Percentiles rank a stretch among this genome's conserved stretches.
Conservation (phyloP, 495 filamentous ascomycete genomes). For the Penicilliopsis zonata region DNA sequence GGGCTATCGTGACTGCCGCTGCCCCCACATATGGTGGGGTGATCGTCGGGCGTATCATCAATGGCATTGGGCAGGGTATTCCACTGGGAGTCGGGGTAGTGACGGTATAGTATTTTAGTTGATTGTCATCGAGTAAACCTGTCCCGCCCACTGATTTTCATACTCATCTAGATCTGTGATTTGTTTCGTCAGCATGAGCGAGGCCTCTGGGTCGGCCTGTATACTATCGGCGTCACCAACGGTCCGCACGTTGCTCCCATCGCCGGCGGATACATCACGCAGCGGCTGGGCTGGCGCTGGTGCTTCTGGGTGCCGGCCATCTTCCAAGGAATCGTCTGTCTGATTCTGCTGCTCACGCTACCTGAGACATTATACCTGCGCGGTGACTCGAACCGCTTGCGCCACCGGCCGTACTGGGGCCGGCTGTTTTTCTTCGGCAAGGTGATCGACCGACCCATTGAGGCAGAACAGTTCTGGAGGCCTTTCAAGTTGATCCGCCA, state of each 20-base stretch:
- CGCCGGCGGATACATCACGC: slow-evolving; percentile 12
- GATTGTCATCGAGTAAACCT: too few relatives aligned
- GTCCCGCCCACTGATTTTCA: background rate
- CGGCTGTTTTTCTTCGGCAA: slow-evolving; percentile 11
- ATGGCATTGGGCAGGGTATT: slow-evolving; percentile 21
- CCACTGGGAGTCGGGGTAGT: slow-evolving; percentile 24
- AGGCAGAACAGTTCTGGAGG: slow-evolving; percentile 9
- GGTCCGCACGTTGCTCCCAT: slow-evolving; percentile 14
- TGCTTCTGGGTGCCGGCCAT: slow-evolving; percentile 14
- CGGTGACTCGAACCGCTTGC: slow-evolving; percentile 4
- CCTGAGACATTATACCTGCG: slow-evolving; percentile 20
- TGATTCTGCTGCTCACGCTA: slow-evolving; percentile 13
- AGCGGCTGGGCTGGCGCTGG: slow-evolving; percentile 14
- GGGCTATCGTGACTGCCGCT: slow-evolving; percentile 17
- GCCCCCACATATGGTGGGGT: slow-evolving; percentile 16
- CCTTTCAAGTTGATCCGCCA: slow-evolving; percentile 17
- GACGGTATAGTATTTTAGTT: too few relatives aligned
- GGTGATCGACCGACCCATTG: slow-evolving; percentile 7
- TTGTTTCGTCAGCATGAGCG: slow-evolving; percentile 31
- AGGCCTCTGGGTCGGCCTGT: slow-evolving; percentile 17
- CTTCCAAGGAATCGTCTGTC: slow-evolving; percentile 6
- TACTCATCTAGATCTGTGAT: slow-evolving; percentile 18
- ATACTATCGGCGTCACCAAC: slow-evolving; percentile 13
- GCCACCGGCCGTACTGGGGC: slow-evolving; percentile 6
- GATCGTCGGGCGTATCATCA: slow-evolving; percentile 20